Conservation (phyloP, 495 filamentous ascomycete genomes). For the Cetradonia linearis region DNA sequence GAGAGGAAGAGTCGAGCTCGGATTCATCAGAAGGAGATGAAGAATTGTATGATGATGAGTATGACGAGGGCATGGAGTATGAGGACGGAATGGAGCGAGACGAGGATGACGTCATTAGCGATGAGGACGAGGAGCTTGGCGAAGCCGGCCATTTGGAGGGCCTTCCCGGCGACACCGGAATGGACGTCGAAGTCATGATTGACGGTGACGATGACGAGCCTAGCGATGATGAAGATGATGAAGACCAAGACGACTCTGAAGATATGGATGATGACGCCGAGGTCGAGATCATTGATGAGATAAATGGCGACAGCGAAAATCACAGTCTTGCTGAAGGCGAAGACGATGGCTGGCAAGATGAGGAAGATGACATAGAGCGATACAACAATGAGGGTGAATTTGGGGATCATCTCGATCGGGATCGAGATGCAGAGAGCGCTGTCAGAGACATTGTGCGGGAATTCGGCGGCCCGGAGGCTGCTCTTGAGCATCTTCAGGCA, state of each 20-base stretch:
- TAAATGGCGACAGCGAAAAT: conserved; percentile 54
- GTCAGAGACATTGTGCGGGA: conserved; percentile 24
- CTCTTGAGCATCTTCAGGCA: conserved; percentile 22
- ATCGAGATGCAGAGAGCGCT: conserved; percentile 19
- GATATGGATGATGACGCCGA: conserved; percentile 47
- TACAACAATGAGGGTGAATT: conserved; percentile 39
- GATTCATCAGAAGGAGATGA: conserved; percentile 63
- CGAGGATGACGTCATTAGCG: conserved; percentile 68
- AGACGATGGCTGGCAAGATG: conserved; percentile 52
- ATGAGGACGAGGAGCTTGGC: conserved; percentile 75
- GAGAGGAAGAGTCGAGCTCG: conserved; percentile 61
- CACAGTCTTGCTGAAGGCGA: conserved; percentile 48
- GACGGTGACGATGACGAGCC: conserved; percentile 60
- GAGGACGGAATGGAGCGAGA: conserved; percentile 79
- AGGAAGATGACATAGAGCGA: conserved; percentile 40
- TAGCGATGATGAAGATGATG: conserved; percentile 51
- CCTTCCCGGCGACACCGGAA: conserved; percentile 61
- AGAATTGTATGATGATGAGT: conserved; percentile 73
- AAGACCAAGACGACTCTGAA: conserved; percentile 42
- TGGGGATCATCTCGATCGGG: conserved; percentile 34
- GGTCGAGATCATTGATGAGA: conserved; percentile 51
- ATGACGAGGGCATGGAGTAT: conserved; percentile 64
- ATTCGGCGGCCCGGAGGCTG: conserved; percentile 19
- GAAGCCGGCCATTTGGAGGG: conserved; percentile 81
- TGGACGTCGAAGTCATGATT: conserved; percentile 77